Base-by-base conservation (phyloP, 169 alveolate genomes). In the Perkinsus chesapeaki region DNA sequence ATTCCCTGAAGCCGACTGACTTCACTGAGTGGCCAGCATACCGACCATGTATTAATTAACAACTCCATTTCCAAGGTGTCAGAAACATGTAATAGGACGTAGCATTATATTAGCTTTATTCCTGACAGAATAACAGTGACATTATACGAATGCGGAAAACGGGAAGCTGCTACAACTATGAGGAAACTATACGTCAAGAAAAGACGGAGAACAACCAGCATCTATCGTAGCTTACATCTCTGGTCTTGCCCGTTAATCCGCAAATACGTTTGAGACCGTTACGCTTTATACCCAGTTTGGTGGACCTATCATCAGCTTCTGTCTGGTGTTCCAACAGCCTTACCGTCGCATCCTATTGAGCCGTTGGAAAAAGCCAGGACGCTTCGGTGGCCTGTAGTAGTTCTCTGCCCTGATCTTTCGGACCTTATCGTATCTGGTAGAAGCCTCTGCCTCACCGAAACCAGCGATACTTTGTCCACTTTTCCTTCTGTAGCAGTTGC, bases 291-390 rank as follows among this genome's bases (percentile, higher is more conserved):
- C 82, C 82, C 31, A 60, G 82, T 34, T 60, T 60, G 82, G 82
- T 60, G 3, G 82, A 60, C 82, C 82, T 60, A 27, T 60, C 37
- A 60, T 34, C 12, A 60, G 37, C 12, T 16, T 27, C 82, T 1
- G 82, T 27, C 12, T 27, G 12, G 37, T 20, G 23, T 20, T 1
- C 37, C 82, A 16, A 1, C 7, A 34, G 12, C 82, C 82, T 60
- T 34, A 60, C 82, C 82, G 82, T 60, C 82, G 82, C 82, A 60
- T 60, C 82, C 82, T 60, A 34, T 60, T 60, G 82, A 60, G 82
- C 82, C 82, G 12, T 60, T 60, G 82, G 82, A 60, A 60, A 34
- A 60, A 60, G 12, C 82, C 3, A 3, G 82, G 82, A 9, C 82
- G 82, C 82, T 60, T 60, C 82, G 82, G 82, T 1, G 82, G 82